Base-by-base conservation (phyloP, 305 asterid genomes). In the Caryopteris hybrid region DNA sequence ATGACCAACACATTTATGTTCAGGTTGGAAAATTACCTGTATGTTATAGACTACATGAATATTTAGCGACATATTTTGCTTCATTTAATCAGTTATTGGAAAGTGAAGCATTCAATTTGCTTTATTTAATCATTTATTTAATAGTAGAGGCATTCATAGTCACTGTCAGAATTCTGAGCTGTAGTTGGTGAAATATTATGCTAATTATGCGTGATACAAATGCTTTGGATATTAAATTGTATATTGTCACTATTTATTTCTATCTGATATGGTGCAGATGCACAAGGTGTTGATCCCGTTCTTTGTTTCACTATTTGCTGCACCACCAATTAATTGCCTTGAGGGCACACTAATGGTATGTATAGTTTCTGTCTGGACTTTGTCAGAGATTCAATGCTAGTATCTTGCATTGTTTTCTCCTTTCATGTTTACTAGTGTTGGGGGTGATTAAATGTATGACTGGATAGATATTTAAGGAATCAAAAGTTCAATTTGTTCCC, bases 271-370 rank as follows among this genome's bases (percentile, higher is more conserved):
- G 64, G 27, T 73, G 76, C 88, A 90, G 97, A 90, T 88, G 94
- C 95, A 84, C 69, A 80, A 76, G 77, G 91, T 81, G 68, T 69
- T 88, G 82, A 64, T 90, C 74, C 95, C 90, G 16, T 88, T 73
- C 78, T 86, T 81, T 53, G 65, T 86, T 65, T 81, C 97, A 42
- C 87, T 90, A 38, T 83, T 76, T 59, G 84, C 83, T 66, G 80
- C 94, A 27, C 95, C 97, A 34, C 82, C 88, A 57, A 86, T 83
- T 11, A 90, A 86, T 70, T 78, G 95, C 85, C 88, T 90, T 20
- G 97, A 90, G 74, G 97, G 97, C 77, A 86, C 95, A 29, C 70
- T 90, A 67, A 69, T 90, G 80, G 95, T 86, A 81, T 34, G 81
- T 64, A 22, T 64, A 22, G 17, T n/a, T 64, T n/a, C 69, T 38